Conservation (phyloP, 2,329 filamentous ascomycete genomes). For the Claviceps paspali region DNA sequence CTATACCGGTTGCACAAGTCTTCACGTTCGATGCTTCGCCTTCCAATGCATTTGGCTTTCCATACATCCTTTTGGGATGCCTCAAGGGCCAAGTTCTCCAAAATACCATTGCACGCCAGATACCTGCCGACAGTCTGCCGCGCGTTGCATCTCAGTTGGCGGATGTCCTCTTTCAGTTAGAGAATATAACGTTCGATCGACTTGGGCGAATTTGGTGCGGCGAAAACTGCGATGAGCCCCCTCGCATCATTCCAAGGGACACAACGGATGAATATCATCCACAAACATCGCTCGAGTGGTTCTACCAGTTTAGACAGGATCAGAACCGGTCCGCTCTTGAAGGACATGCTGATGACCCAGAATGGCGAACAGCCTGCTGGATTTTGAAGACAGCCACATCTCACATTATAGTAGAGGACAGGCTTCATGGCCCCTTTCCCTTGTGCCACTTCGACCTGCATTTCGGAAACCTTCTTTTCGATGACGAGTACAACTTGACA, state of each 20-base stretch:
- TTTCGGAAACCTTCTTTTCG: conserved; percentile 6
- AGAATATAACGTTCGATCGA: conserved; percentile 4
- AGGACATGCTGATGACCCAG: conserved; percentile 2
- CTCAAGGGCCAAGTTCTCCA: conserved; percentile 3
- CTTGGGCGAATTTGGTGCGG: conserved; percentile 7
- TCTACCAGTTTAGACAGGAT: conserved; percentile 3
- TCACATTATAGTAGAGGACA: conserved; percentile 5
- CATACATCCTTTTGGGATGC: conserved; percentile 6
- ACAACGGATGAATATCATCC: neutral
- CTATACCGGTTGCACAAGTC: conserved; percentile 4
- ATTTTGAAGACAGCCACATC: conserved; percentile 4
- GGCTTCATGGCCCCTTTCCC: conserved; percentile 5
- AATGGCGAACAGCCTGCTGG: conserved; percentile 5
- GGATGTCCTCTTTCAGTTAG: conserved; percentile 5
- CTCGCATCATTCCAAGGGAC: conserved; percentile 4
- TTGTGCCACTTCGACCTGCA: conserved; percentile 5
- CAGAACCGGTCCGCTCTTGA: conserved; percentile 3
- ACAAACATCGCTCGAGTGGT: conserved; percentile 7
- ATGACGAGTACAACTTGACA: conserved; percentile 4
- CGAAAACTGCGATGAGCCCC: conserved; percentile 6
- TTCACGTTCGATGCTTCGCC: conserved; percentile 3
- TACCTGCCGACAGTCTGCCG: neutral
- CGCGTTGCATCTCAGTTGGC: conserved; percentile 1
- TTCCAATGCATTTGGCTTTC: conserved; percentile 5
- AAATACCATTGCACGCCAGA: conserved; percentile 1